Evolutionary conservation across 495 filamentous ascomycete genomes (phyloP), one percentile per base, ranked within the genome.

Genomic region (Entonaema liquescens): DNA sequence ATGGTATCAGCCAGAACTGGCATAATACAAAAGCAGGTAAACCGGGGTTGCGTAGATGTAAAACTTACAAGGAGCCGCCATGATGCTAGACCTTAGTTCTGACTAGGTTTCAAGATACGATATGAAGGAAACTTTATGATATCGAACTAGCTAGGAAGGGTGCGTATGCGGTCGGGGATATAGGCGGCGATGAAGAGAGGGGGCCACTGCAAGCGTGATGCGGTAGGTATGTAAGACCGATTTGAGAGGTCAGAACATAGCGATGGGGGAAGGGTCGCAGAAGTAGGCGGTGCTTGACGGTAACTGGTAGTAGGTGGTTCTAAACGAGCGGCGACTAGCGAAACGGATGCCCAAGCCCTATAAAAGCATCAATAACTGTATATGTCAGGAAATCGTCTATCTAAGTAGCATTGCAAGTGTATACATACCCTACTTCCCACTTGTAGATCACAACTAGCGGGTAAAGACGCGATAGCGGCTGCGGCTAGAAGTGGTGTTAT

Each of bases 231-330:
- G 44, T 49, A 50, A 38, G 49, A 40, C 50, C 29, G 59, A 28
- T 36, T 68, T 62, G 28, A 33, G 47, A 25, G 29, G 55, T 68
- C 35, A 74, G 67, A 76, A 59, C 74, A 76, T 76, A 72, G 38
- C 72, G 63, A 56, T 31, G 59, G 44, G 8, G 42, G 1, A 47
- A 23, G 17, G 42, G 4, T 11, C n/a, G n/a, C 7, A 47, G 19
- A 29, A 12, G 23, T 53, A 15, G 23, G 12, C 25, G 26, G 23
- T 23, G 49, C 1, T 53, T 9, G 7, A 53, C 12, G 49, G 12
- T 53, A 53, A 11, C 25, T 52, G 21, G 23, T 13, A n/a, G 5
- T 52, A 3, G 25, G 23, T n/a, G 12, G 12, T 33, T 47, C 21
- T 47, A 47, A 47, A 47, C 42, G 42, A 47, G 19, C 23, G 42